Evolutionary conservation across 306 rosid genomes (phyloP), one percentile per base, ranked within the genome.

Genomic region (Cucurbita moschata): DNA sequence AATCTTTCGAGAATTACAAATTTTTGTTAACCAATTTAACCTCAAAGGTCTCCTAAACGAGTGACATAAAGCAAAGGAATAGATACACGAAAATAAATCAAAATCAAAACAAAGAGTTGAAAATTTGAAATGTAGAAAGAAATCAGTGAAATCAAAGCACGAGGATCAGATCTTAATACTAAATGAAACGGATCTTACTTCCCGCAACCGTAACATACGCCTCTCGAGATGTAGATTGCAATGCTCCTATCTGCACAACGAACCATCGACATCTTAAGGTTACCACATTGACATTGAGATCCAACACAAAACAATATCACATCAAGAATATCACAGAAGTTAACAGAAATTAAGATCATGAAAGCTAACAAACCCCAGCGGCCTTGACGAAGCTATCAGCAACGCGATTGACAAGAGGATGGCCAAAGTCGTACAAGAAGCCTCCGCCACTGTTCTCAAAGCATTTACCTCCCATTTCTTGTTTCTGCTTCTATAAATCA

Each of bases 401-500:
- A 10, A 90, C 81, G 75, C 97, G 96, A 75, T 90, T 94, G 81
- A 94, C 87, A 68, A 94, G 97, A 81, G 99, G 97, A 66, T 94
- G 96, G 18, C 99, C 99, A 35, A 94, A 85, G 60, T 91, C 95
- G 46, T 69, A 69, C 14, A 89, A 85, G 57, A 89, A n/a, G 8
- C 78, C 80, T 57, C 82, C 84, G 38, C 79, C 86, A 1, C 86
- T 87, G 40, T 81, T 76, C 57, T 91, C 97, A 77, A 84, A 13
- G 57, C 79, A 74, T 19, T 85, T 77, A 16, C 79, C 79, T 73
- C 63, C 79, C 80, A 77, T 83, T 1, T 43, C 59, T 57, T 2
- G 35, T 30, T 30, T 30, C 35, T 30, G 35, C 72, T 44, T 18
- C n/a, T 50, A 50, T 13, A 0, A 23, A 68, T 47, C 57, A 49